A percentile compares a stretch with the other conserved stretches of the same genome.
Evolutionary conservation across 768 basidiomycete species (phyloP).

Genomic region (Favolaschia claudopus): DNA sequence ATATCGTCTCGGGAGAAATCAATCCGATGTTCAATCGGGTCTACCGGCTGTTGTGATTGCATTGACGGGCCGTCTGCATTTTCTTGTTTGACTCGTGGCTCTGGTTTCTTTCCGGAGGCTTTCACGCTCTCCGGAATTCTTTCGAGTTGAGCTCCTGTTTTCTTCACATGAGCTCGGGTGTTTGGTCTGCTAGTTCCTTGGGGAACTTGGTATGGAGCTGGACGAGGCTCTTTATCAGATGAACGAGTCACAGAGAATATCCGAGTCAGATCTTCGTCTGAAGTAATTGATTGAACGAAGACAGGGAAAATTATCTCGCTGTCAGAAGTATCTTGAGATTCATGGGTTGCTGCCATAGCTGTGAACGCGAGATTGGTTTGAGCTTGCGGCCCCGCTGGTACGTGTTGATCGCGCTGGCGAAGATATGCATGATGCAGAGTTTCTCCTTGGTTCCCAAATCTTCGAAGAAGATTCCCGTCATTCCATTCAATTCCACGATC

Average conservation of each 20-base stretch:
- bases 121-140: neutral
- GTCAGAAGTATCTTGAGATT: neutral
- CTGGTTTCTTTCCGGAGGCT: neutral
- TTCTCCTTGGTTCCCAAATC: conserved; percentile 6
- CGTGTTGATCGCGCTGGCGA: neutral
- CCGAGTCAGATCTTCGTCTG: neutral
- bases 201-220: neutral
- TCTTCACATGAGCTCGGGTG: conserved; percentile 6
- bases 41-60: neutral
- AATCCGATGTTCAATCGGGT: neutral
- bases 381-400: neutral
- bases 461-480: neutral
- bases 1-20: conserved; percentile 2
- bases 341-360: neutral
- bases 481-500: conserved; percentile 7
- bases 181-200: neutral
- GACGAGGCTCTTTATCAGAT: neutral
- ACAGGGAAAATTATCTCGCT: neutral
- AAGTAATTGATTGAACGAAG: neutral
- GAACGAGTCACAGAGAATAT: conserved; percentile 5
- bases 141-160: neutral
- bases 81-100: neutral
- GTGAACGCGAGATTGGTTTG: conserved; percentile 3
- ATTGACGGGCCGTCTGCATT: neutral
- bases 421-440: neutral